A percentile compares a stretch with the other conserved stretches of the same genome.
phyloP scores from a whole-genome alignment of 805 yeast genomes.

The Candida succiphila region DNA sequence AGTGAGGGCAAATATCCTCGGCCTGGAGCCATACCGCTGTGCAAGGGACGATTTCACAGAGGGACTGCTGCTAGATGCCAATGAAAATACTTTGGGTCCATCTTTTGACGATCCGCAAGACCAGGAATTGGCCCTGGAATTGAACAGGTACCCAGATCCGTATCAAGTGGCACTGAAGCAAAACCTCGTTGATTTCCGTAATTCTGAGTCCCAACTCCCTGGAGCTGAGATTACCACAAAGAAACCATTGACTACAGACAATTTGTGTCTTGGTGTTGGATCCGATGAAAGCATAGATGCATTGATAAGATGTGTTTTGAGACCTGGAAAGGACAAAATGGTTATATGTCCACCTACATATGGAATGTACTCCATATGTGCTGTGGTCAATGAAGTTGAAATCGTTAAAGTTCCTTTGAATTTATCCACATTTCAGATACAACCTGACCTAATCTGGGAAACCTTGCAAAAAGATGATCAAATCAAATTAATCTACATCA shows the following conservation, averaged over 20 bases:
- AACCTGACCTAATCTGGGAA: constrained; percentile 43
- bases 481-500: constrained; percentile 72
- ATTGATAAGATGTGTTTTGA: constrained; percentile 72
- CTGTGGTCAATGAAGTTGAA: constrained; percentile 80
- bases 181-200: constrained; percentile 64
- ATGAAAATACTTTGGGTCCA: constrained; percentile 93
- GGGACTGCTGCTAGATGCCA: constrained; percentile 88
- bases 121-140: constrained; percentile 40
- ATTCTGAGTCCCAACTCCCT: constrained; percentile 28
- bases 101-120: constrained; percentile 38
- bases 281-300: constrained; percentile 95
- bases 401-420: constrained; percentile 67
- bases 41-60: constrained; percentile 92
- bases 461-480: constrained; percentile 42
- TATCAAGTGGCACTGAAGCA: constrained; percentile 75
- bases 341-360: constrained; percentile 91
- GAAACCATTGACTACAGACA: constrained; percentile 33
- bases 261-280: constrained; percentile 90
- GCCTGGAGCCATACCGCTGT: constrained; percentile 86
- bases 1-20: constrained; percentile 77
- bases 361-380: constrained; percentile 93
- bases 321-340: constrained; percentile 75
- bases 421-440: constrained; percentile 54
- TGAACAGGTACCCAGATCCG: constrained; percentile 95
- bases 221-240: constrained; percentile 15